These are phyloP conservation scores for Fusarium globosum DNA, from an alignment of 2,329 filamentous ascomycete genomes.

Conservation along the genomic window DNA sequence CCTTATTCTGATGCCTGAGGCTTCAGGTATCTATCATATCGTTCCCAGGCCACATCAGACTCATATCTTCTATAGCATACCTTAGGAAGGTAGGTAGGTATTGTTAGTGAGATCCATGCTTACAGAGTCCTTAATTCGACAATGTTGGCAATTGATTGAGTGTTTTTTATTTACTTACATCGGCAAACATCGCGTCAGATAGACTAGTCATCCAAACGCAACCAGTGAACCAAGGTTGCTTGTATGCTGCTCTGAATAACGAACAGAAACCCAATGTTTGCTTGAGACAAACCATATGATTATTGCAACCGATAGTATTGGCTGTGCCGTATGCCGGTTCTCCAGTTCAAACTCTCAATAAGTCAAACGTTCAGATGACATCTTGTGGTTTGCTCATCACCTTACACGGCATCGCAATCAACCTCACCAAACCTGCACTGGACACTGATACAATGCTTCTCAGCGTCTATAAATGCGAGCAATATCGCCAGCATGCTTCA, in stretches of 20 bases:
- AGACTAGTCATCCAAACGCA: neutral
- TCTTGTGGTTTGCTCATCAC: neutral
- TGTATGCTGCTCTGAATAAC: neutral
- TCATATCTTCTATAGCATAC: neutral
- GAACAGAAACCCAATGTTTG: neutral
- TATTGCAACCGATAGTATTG: neutral
- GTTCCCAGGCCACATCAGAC: neutral
- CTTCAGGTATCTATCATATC: conserved; percentile 11
- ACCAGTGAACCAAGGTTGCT: neutral
- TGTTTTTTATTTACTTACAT: neutral
- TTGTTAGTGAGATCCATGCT: neutral
- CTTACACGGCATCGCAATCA: neutral
- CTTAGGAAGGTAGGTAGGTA: neutral
- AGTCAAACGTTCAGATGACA: neutral
- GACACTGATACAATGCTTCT: neutral
- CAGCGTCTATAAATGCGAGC: conserved; percentile 12
- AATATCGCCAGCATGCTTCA: neutral
- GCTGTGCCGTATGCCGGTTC: neutral
- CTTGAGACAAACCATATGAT: no score
- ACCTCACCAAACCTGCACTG: conserved; percentile 4
- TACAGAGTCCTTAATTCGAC: neutral
- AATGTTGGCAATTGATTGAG: neutral
- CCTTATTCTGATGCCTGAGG: conserved; percentile 21
- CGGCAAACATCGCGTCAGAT: neutral
- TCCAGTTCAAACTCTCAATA: neutral